These are phyloP conservation scores for Tolypocladium paradoxum DNA, from an alignment of 2,329 filamentous ascomycete genomes.

Conservation along the genomic window DNA sequence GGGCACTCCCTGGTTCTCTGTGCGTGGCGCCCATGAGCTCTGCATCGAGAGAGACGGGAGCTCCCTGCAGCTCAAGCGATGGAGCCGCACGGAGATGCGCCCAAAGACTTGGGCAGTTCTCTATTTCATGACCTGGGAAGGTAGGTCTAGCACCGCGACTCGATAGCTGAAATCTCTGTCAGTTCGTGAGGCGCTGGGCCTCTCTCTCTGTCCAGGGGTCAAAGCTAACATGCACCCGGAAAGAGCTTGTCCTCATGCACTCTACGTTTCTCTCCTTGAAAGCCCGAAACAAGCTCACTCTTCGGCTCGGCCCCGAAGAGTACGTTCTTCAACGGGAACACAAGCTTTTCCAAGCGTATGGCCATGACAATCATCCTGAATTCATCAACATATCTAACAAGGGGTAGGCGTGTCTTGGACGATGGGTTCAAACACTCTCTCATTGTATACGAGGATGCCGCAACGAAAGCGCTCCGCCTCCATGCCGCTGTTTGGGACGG, in stretches of 20 bases:
- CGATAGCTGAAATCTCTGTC: not conserved
- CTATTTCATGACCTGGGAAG: constrained; percentile 51
- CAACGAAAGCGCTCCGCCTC: constrained; percentile 38
- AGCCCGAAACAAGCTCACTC: constrained; percentile 33
- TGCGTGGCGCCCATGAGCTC: constrained; percentile 43
- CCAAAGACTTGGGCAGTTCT: constrained; percentile 44
- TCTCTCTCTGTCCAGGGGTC: not conserved
- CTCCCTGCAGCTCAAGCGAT: constrained; percentile 39
- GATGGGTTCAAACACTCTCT: constrained; percentile 43
- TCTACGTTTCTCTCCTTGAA: constrained; percentile 48
- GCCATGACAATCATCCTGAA: not conserved
- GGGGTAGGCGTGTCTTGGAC: constrained; percentile 41
- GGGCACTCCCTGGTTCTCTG: constrained; percentile 33
- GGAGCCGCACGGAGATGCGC: constrained; percentile 31
- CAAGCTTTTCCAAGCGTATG: constrained; percentile 46
- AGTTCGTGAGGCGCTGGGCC: not conserved
- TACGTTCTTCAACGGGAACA: constrained; percentile 36
- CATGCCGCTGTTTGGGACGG: constrained; percentile 47
- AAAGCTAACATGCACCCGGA: not conserved
- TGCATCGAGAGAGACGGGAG: constrained; percentile 38
- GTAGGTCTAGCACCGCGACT: constrained; percentile 22
- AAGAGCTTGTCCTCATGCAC: constrained; percentile 52
- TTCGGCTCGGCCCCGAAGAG: constrained; percentile 33
- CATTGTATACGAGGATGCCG: constrained; percentile 40
- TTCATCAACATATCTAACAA: not conserved